Percentiles rank a stretch among this genome's conserved stretches.
Evolutionary conservation across 768 basidiomycete genomes (phyloP).

Genomic region (Filobasidium floriforme): DNA sequence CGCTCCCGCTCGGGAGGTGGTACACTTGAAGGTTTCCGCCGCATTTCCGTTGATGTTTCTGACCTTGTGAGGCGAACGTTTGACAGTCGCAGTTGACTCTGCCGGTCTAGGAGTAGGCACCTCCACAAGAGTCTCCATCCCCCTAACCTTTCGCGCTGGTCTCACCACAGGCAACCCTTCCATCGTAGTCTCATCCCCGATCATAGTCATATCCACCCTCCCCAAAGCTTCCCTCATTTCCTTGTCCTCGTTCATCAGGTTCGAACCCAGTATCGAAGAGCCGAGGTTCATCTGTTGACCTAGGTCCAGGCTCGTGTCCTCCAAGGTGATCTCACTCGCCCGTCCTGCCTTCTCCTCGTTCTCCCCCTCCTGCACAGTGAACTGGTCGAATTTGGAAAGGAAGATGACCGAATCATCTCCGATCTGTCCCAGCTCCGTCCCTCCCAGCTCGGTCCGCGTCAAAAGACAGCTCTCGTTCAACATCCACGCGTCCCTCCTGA

Average conservation of each 20-base stretch:
- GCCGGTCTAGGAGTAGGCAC: background rate
- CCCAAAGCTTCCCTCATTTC: background rate
- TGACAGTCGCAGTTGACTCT: too few species aligned
- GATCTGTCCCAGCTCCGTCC: background rate
- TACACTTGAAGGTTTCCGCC: too few species aligned
- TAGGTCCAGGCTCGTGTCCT: too few species aligned
- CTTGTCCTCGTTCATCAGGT: background rate
- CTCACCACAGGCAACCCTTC: background rate
- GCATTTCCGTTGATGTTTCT: too few species aligned
- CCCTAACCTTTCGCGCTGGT: background rate
- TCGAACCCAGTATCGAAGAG: background rate
- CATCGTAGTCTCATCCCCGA: background rate
- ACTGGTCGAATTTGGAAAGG: too few species aligned
- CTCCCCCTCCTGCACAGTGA: too few species aligned
- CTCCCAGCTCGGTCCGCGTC: background rate
- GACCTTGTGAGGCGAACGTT: too few species aligned
- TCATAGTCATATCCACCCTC: background rate
- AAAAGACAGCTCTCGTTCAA: background rate
- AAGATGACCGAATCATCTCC: background rate
- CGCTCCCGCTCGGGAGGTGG: too few species aligned
- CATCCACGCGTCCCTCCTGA: background rate
- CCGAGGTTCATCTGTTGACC: too few species aligned
- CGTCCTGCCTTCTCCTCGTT: too few species aligned
- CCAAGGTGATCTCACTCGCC: too few species aligned
- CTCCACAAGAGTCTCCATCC: background rate